Percentiles rank a stretch among this genome's conserved stretches.
Evolutionary conservation across 768 basidiomycete species (phyloP).

Genomic region (Termitomyces sp.): DNA sequence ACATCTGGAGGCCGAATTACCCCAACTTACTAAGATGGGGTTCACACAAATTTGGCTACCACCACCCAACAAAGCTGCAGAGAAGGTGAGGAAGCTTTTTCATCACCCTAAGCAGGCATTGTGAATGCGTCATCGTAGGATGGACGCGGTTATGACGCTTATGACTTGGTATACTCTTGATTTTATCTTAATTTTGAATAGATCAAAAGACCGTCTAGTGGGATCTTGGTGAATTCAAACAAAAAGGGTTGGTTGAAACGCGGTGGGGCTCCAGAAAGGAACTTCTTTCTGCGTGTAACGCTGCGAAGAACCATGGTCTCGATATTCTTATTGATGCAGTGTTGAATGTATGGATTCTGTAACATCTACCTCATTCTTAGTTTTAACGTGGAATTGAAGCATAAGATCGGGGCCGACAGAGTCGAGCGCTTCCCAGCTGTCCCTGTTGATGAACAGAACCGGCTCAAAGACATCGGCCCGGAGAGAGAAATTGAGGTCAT

Average conservation of each 20-base stretch:
- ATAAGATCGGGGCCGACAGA: conserved; percentile 84
- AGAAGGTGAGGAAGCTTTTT: conserved; percentile 31
- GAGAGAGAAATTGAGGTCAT: conserved; percentile 65
- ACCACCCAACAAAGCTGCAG: conserved; percentile 77
- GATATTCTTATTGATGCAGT: conserved; percentile 85
- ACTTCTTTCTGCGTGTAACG: conserved; percentile 62
- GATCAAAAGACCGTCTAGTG: conserved; percentile 44
- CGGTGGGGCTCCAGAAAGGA: conserved; percentile 89
- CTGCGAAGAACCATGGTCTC: conserved; percentile 67
- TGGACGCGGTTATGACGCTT: conserved; percentile 82
- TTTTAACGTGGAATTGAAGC: conserved; percentile 38
- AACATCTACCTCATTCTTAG: background rate
- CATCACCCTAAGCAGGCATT: background rate
- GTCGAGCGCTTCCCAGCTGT: conserved; percentile 66
- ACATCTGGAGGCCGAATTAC: conserved; percentile 64
- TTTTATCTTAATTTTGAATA: background rate
- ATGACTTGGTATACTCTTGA: conserved; percentile 61
- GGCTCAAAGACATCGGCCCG: conserved; percentile 57
- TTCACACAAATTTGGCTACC: conserved; percentile 84
- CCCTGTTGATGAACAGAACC: conserved; percentile 66
- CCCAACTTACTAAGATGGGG: conserved; percentile 60
- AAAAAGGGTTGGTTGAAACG: conserved; percentile 67
- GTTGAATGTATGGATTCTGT: conserved; percentile 59
- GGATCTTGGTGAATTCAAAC: conserved; percentile 85
- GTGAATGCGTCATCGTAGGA: conserved; percentile 34